Evolutionary conservation across 2,329 filamentous ascomycete genomes (phyloP), one percentile per base, ranked within the genome.

Genomic region (Fusarium sp.): DNA sequence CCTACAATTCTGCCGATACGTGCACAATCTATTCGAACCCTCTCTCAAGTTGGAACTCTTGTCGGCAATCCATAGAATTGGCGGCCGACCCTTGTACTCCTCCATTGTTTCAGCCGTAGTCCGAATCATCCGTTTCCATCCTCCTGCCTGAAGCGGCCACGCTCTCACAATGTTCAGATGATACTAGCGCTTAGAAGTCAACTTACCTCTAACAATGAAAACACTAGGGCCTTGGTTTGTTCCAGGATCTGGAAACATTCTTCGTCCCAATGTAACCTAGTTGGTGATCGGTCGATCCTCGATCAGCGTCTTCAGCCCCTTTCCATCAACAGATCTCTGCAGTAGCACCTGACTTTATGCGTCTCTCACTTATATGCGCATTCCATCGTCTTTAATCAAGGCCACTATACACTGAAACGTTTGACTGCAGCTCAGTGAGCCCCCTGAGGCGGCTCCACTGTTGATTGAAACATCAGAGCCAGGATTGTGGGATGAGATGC

Each of bases 161-260:
- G 14, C 39, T 56, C 45, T 56, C 16, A 18, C 9, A 2, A 56
- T 41, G 10, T 64, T 41, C 45, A 41, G 45, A 56, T 8, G n/a
- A 57, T 64, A 13, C 27, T 43, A 64, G 61, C 14, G 61, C 61
- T 57, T 29, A 48, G 48, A 37, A n/a, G 6, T 29, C 39, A 50
- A 64, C 45, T 64, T 67, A 67, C 10, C 65, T 67, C 39, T 41
- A 58, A 64, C 59, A 37, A 22, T 45, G 11, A n/a, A 29, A n/a
- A 37, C 29, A 54, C 18, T 29, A 63, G 22, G 43, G 16, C 2
- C 16, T 39, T 39, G 33, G 24, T 16, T 27, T 16, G 16, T 27
- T 22, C 35, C 18, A 27, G 24, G 58, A 24, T 22, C 5, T 3
- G 8, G n/a, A 48, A 33, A 22, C 22, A 18, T n/a, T 29, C 18